A percentile compares a stretch with the other conserved stretches of the same genome.
Conservation (phyloP, 345 rosid species). For the Aurinia saxatilis region DNA sequence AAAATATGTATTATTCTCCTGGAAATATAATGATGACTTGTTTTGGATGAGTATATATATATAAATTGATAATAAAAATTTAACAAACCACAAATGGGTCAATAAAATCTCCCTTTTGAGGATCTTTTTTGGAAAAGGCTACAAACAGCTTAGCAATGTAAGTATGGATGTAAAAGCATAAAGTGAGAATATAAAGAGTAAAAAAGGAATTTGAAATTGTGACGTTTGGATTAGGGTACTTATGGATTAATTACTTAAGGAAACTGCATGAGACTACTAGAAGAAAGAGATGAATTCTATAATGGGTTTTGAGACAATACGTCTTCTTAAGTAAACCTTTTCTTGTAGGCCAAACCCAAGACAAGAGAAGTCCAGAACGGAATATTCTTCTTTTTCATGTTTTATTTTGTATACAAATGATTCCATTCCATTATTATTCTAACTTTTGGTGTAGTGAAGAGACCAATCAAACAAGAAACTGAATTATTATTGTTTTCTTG, state of each 20-base stretch:
- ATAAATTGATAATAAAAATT: not conserved
- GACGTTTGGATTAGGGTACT: conserved; percentile 24
- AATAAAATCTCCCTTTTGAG: conserved; percentile 7
- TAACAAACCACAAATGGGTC: conserved; percentile 11
- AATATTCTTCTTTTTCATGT: not conserved
- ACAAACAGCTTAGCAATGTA: not conserved
- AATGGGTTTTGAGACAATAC: conserved; percentile 8
- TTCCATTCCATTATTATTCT: too few species aligned
- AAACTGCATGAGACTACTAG: conserved; percentile 15
- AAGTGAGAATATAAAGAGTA: conserved; percentile 17
- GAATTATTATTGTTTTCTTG: too few species aligned
- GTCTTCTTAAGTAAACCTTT: conserved; percentile 7
- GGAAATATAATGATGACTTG: not conserved
- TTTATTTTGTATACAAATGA: too few species aligned
- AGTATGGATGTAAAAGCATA: not conserved
- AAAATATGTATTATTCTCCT: not conserved
- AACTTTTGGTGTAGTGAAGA: too few species aligned
- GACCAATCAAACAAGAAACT: too few species aligned
- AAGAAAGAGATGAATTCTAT: conserved; percentile 17
- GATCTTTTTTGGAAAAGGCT: not conserved
- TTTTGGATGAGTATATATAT: not conserved
- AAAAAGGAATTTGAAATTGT: conserved; percentile 2
- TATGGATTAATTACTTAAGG: conserved; percentile 19
- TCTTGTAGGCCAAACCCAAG: conserved; percentile 20
- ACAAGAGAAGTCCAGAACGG: not conserved